These are phyloP conservation scores for Penicillium taxi DNA, from an alignment of 495 filamentous ascomycete species.

Conservation along the genomic window DNA sequence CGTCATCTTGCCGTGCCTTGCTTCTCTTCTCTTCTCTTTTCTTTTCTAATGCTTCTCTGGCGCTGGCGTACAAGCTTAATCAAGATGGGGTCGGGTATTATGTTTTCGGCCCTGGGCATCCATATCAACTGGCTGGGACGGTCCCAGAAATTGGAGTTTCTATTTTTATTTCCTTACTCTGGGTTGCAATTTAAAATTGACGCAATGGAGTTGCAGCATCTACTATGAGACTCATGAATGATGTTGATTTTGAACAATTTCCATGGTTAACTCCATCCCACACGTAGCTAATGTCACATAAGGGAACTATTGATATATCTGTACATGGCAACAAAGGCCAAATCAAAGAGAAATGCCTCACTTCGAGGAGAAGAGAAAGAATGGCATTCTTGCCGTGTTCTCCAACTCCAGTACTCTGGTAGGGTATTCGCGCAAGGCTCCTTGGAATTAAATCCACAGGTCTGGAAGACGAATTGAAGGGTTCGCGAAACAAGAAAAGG, in stretches of 20 bases:
- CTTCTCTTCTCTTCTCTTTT: conserved; percentile 1
- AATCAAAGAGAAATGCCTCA: conserved; percentile 6
- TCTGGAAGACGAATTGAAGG: no score
- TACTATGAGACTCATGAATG: conserved; percentile 7
- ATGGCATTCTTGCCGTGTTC: not conserved
- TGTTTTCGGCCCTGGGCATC: conserved; percentile 8
- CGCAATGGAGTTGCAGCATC: not conserved
- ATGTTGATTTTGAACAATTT: conserved; percentile 12
- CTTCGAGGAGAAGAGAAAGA: not conserved
- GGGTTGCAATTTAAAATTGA: not conserved
- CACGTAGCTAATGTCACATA: conserved; percentile 21
- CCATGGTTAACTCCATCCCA: conserved; percentile 23
- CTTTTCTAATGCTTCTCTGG: conserved; percentile 6
- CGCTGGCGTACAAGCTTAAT: conserved; percentile 18
- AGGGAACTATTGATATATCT: conserved; percentile 21
- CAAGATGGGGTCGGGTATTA: conserved; percentile 13
- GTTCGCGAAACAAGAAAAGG: no score
- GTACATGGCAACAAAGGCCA: conserved; percentile 21
- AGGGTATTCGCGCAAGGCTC: conserved; percentile 1
- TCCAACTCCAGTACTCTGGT: no score
- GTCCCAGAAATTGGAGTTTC: conserved; percentile 20
- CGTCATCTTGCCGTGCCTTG: not conserved
- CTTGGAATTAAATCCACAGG: not conserved
- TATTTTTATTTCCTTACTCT: conserved; percentile 5
- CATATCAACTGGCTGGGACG: conserved; percentile 6